Percentiles rank a stretch among this genome's conserved stretches.
These are phyloP conservation scores for Solanum aculeatissimum DNA, from an alignment of 305 asterid genomes.

Conservation along the genomic window DNA sequence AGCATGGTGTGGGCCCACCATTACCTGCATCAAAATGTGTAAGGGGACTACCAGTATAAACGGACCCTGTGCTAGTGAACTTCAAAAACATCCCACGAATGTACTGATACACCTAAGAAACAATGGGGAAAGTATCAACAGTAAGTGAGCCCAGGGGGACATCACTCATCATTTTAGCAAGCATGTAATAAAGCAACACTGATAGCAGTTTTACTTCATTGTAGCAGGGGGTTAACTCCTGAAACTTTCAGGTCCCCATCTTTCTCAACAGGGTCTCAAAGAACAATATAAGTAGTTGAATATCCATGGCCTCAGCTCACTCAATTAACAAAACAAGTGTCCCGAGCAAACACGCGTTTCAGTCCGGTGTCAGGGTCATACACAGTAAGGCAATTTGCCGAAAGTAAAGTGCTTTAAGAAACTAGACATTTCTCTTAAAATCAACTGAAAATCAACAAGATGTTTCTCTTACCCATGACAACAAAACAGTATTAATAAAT, in stretches of 20 bases:
- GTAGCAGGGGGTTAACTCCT: background rate
- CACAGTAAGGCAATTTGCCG: background rate
- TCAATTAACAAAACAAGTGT: background rate
- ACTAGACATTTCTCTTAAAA: background rate
- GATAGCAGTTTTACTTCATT: background rate
- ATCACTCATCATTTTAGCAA: background rate
- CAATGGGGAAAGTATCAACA: background rate
- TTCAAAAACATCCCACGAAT: background rate
- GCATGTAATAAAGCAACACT: background rate
- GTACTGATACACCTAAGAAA: background rate
- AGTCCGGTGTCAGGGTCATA: background rate
- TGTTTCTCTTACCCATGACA: background rate
- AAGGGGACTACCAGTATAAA: background rate
- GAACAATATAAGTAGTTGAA: background rate
- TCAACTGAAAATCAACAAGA: background rate
- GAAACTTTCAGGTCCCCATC: background rate
- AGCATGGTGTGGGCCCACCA: constrained; percentile 27
- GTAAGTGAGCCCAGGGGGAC: background rate
- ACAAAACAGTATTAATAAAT: background rate
- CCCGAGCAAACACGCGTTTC: background rate
- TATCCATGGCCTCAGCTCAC: background rate
- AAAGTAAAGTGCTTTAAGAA: background rate
- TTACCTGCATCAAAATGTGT: constrained; percentile 22
- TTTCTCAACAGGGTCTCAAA: background rate
- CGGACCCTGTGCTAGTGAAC: background rate